A percentile compares a stretch with the other conserved stretches of the same genome.
Conservation (phyloP, 106 monocot species). For the Allium fistulosum region DNA sequence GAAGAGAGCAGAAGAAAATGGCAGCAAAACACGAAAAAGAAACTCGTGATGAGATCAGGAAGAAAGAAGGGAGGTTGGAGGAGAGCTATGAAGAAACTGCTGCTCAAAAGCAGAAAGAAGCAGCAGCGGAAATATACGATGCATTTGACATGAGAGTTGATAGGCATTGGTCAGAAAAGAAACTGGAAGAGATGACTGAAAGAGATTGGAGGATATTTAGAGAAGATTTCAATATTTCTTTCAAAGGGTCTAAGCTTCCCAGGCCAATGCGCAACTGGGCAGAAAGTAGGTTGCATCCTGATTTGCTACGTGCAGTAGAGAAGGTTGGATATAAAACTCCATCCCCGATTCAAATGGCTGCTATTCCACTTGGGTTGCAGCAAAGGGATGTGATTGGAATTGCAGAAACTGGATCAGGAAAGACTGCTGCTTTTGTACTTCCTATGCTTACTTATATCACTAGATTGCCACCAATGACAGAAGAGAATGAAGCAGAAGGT, state of each 20-base stretch:
- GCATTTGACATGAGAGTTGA: slow-evolving; percentile 96
- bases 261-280: slow-evolving; percentile 85
- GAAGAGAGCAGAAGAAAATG: slow-evolving; percentile 93
- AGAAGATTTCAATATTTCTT: slow-evolving; percentile 94
- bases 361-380: slow-evolving; percentile 93
- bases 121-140: slow-evolving; percentile 80
- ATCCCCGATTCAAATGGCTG: slow-evolving; percentile 96
- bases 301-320: slow-evolving; percentile 80
- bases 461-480: slow-evolving; percentile 72
- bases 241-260: slow-evolving; percentile 77
- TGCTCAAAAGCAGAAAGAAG: slow-evolving; percentile 54
- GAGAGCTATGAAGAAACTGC: slow-evolving; percentile 70
- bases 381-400: slow-evolving; percentile 96
- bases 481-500: slow-evolving; percentile 90
- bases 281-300: slow-evolving; percentile 65
- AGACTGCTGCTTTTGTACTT: slow-evolving; percentile 91
- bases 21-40: slow-evolving; percentile 77
- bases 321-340: slow-evolving; percentile 83
- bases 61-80: slow-evolving; percentile 70
- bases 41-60: slow-evolving; percentile 71
- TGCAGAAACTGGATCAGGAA: slow-evolving; percentile 96
- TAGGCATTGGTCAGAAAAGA: slow-evolving; percentile 94
- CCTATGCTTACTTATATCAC: slow-evolving; percentile 94
- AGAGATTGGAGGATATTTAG: slow-evolving; percentile 96
- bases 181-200: slow-evolving; percentile 90